phyloP scores from a whole-genome alignment of 305 asterid genomes.

The Euphrasia arctica region DNA sequence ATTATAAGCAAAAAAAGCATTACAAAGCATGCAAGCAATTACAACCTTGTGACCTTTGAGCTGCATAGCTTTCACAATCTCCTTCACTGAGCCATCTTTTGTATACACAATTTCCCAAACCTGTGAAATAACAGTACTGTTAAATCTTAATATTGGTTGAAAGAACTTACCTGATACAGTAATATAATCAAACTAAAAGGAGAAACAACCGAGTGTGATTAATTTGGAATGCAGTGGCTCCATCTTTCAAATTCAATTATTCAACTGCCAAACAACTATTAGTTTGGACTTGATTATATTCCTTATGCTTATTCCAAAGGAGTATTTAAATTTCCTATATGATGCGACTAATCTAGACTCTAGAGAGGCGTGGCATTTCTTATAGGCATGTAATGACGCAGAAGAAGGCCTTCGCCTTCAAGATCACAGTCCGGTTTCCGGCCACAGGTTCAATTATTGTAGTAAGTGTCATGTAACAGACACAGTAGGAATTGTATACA shows the following conservation, averaged over 20 bases:
- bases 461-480: conserved; percentile 13
- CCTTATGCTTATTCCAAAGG: not conserved
- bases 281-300: conserved; percentile 3
- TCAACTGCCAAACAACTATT: not conserved
- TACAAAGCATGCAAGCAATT: conserved; percentile 18
- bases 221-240: not conserved
- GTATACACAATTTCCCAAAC: conserved; percentile 95
- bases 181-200: conserved; percentile 1
- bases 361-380: conserved; percentile 15
- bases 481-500: not conserved
- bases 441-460: not conserved
- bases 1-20: conserved; percentile 18
- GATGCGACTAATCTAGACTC: conserved; percentile 1
- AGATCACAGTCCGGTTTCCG: too few relatives aligned
- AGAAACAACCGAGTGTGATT: not conserved
- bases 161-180: conserved; percentile 5
- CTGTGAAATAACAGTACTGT: conserved; percentile 39
- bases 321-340: conserved; percentile 11
- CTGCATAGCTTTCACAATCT: conserved; percentile 84
- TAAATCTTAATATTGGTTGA: conserved; percentile 10
- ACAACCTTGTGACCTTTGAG: conserved; percentile 99
- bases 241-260: conserved; percentile 9
- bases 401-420: too few relatives aligned
- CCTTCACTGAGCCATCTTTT: conserved; percentile 94
- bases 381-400: conserved; percentile 4